These are phyloP conservation scores for Tanozyma kutaoensis DNA, from an alignment of 805 yeast species.

Conservation along the genomic window DNA sequence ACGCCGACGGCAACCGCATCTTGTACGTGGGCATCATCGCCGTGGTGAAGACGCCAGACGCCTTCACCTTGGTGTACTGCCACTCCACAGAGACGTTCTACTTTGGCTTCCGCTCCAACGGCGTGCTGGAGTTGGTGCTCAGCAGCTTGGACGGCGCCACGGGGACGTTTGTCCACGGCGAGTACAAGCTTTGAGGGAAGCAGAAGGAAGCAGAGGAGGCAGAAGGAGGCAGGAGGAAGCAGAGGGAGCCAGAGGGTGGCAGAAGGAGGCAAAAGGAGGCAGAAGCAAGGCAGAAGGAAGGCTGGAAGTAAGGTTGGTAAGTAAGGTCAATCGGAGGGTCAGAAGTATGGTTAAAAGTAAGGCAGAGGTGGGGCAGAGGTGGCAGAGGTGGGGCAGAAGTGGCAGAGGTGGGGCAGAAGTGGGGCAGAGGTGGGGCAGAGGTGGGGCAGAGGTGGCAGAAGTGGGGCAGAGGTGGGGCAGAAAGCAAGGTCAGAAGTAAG, in stretches of 20 bases:
- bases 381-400: too few species aligned
- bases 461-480: too few species aligned
- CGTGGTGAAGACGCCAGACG: too few species aligned
- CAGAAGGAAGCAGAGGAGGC: not conserved
- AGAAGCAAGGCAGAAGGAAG: not conserved
- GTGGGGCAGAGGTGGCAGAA: too few species aligned
- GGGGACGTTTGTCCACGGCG: constrained; percentile 6
- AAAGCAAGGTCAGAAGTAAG: too few species aligned
- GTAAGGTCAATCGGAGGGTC: not conserved
- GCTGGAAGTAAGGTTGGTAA: not conserved
- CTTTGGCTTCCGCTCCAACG: constrained; percentile 9
- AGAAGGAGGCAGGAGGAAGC: not conserved
- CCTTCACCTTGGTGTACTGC: constrained; percentile 5
- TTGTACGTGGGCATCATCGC: too few species aligned
- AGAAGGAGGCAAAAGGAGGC: constrained; percentile 1
- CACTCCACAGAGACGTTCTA: constrained; percentile 10
- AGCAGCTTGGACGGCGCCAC: constrained; percentile 2
- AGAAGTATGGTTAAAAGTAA: constrained; percentile 2
- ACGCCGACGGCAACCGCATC: too few species aligned
- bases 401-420: too few species aligned
- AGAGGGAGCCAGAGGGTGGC: constrained; percentile 3
- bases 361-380: constrained; percentile 70
- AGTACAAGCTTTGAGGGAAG: constrained; percentile 1
- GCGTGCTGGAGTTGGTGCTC: constrained; percentile 2
- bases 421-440: too few species aligned